A percentile compares a stretch with the other conserved stretches of the same genome.
Conservation (phyloP, 2,329 filamentous ascomycete genomes). For the Arthrocladium fulminans region DNA sequence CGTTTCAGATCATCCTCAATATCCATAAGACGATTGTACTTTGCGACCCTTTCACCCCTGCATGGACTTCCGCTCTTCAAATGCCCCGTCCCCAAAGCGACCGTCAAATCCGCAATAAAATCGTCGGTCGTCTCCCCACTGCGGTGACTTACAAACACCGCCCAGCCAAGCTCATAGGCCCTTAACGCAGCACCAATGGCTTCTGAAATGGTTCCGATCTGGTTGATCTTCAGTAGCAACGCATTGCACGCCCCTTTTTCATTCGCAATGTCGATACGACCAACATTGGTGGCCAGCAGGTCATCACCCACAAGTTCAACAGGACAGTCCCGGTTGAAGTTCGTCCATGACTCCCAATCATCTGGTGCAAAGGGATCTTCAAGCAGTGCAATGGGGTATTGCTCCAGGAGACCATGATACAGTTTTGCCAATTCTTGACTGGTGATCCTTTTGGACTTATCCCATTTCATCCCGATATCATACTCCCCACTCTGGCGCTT, state of each 20-base stretch:
- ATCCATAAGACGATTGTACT: slow-evolving; percentile 39
- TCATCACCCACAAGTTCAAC: slow-evolving; percentile 36
- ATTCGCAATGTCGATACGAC: slow-evolving; percentile 28
- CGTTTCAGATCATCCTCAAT: slow-evolving; percentile 33
- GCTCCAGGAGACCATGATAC: slow-evolving; percentile 27
- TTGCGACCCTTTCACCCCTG: slow-evolving; percentile 35
- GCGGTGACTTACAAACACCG: slow-evolving; percentile 37
- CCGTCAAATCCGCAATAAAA: slow-evolving; percentile 37
- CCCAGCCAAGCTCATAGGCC: slow-evolving; percentile 30
- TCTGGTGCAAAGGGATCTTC: slow-evolving; percentile 37
- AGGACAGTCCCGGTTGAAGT: slow-evolving; percentile 28
- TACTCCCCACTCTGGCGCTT: slow-evolving; percentile 24
- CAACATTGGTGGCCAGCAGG: slow-evolving; percentile 33
- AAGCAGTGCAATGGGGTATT: slow-evolving; percentile 33
- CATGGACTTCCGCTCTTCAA: slow-evolving; percentile 34
- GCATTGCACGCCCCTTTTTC: slow-evolving; percentile 34
- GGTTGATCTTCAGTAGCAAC: slow-evolving; percentile 36
- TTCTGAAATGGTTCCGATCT: slow-evolving; percentile 37
- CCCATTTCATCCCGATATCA: slow-evolving; percentile 33
- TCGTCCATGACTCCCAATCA: slow-evolving; percentile 32
- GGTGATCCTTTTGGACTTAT: slow-evolving; percentile 20
- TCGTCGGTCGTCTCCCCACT: slow-evolving; percentile 38
- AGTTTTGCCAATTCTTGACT: slow-evolving; percentile 25
- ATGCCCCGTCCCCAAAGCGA: slow-evolving; percentile 33
- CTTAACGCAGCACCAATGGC: slow-evolving; percentile 31